Conservation (phyloP, 768 basidiomycete genomes). For the Auriscalpium vulgare region DNA sequence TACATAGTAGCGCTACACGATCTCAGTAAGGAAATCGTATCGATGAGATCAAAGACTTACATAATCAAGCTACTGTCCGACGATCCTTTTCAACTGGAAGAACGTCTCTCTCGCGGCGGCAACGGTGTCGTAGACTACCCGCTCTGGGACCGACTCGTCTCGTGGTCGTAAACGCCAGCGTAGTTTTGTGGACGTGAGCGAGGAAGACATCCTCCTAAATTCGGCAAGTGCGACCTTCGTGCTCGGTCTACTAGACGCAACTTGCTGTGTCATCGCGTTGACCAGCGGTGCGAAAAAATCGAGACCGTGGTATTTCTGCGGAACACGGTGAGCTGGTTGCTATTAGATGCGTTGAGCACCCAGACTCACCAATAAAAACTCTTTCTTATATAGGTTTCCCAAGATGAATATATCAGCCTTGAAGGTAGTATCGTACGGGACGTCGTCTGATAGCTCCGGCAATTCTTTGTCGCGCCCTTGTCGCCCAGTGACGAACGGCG, state of each 20-base stretch:
- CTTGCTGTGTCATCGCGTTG: too few relatives aligned
- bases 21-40: too few relatives aligned
- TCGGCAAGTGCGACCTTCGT: too few relatives aligned
- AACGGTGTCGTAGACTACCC: slow-evolving; percentile 14
- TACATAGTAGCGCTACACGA: too few relatives aligned
- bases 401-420: slow-evolving; percentile 21
- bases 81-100: neutral
- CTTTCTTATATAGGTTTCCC: slow-evolving; percentile 18
- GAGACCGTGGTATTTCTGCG: neutral
- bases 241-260: too few relatives aligned
- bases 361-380: slow-evolving; percentile 12
- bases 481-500: slow-evolving; percentile 8
- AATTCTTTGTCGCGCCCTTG: slow-evolving; percentile 17
- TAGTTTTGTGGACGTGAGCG: neutral
- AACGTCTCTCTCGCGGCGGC: slow-evolving; percentile 13
- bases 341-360: neutral
- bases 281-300: neutral
- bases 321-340: too few relatives aligned
- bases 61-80: neutral
- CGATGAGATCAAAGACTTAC: too few relatives aligned
- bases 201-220: too few relatives aligned
- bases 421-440: slow-evolving; percentile 20
- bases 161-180: slow-evolving; percentile 10
- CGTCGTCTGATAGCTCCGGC: slow-evolving; percentile 15
- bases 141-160: slow-evolving; percentile 4